Evolutionary conservation across 495 filamentous ascomycete genomes (phyloP).

Genomic region (Aspergillus ostianus): DNA sequence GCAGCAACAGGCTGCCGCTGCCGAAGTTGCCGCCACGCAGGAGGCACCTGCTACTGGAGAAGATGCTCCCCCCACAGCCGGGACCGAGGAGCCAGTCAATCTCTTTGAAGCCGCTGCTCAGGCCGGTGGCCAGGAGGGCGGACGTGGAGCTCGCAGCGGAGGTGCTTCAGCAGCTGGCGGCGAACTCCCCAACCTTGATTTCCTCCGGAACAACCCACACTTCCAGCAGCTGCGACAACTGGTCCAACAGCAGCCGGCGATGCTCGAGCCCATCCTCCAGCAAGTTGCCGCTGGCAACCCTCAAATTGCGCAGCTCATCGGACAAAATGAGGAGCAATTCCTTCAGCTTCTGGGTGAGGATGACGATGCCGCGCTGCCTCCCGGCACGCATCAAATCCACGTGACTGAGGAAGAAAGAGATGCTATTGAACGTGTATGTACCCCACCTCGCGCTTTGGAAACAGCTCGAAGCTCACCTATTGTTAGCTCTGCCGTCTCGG

Average conservation of each 20-base stretch:
- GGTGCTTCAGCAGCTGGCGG: slow-evolving; percentile 54
- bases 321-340: slow-evolving; percentile 88
- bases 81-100: slow-evolving; percentile 71
- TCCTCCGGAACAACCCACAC: slow-evolving; percentile 92
- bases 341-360: slow-evolving; percentile 83
- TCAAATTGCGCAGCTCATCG: slow-evolving; percentile 87
- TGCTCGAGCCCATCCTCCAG: slow-evolving; percentile 96
- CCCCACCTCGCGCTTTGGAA: background rate
- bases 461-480: slow-evolving; percentile 31
- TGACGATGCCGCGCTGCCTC: slow-evolving; percentile 72
- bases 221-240: slow-evolving; percentile 97
- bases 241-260: slow-evolving; percentile 93
- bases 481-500: slow-evolving; percentile 83
- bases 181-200: slow-evolving; percentile 78
- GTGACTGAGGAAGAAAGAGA: slow-evolving; percentile 96
- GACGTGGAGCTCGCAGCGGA: slow-evolving; percentile 47
- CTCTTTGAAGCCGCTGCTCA: slow-evolving; percentile 92
- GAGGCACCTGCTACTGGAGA: slow-evolving; percentile 33
- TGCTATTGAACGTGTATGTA: slow-evolving; percentile 89
- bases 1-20: slow-evolving; percentile 34
- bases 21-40: slow-evolving; percentile 31
- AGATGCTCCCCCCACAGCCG: slow-evolving; percentile 39
- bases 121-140: slow-evolving; percentile 58
- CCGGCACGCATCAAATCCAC: slow-evolving; percentile 82
- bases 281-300: slow-evolving; percentile 96